phyloP scores from a whole-genome alignment of 164 flowering plant species.

The Sextonia rubra region DNA sequence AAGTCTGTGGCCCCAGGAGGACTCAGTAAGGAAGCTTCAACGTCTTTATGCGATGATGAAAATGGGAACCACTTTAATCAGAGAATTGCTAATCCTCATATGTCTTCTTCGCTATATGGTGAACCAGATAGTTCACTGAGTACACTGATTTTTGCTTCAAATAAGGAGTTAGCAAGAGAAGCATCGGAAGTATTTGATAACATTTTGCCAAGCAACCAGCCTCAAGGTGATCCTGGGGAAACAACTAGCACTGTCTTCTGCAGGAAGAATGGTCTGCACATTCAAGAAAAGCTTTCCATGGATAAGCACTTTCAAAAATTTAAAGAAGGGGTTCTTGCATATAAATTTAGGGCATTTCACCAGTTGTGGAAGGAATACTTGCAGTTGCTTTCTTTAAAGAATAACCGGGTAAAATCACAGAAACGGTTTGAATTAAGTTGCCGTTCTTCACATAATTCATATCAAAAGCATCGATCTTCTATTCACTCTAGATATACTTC shows the following conservation, averaged over 20 bases:
- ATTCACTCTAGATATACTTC: slow-evolving; percentile 55
- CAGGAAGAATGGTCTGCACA: slow-evolving; percentile 14
- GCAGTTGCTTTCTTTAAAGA: slow-evolving; percentile 57
- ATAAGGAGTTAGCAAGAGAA: slow-evolving; percentile 49
- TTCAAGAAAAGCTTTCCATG: slow-evolving; percentile 42
- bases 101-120: slow-evolving; percentile 3
- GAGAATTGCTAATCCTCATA: slow-evolving; percentile 3
- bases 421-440: slow-evolving; percentile 52
- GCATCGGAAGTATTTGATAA: slow-evolving; percentile 50
- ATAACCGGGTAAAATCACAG: slow-evolving; percentile 54
- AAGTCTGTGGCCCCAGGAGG: neutral
- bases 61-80: slow-evolving; percentile 12
- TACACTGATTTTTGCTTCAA: slow-evolving; percentile 40
- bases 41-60: neutral
- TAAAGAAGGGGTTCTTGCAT: slow-evolving; percentile 62
- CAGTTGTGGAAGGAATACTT: slow-evolving; percentile 80
- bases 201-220: slow-evolving; percentile 33
- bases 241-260: slow-evolving; percentile 4
- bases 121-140: slow-evolving; percentile 17
- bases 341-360: slow-evolving; percentile 65
- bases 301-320: slow-evolving; percentile 47
- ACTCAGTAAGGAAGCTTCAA: slow-evolving; percentile 9
- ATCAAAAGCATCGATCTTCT: slow-evolving; percentile 65
- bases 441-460: slow-evolving; percentile 31
- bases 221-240: slow-evolving; percentile 18